Conservation (phyloP, 257 asterid species). For the Capsicum pubescens region DNA sequence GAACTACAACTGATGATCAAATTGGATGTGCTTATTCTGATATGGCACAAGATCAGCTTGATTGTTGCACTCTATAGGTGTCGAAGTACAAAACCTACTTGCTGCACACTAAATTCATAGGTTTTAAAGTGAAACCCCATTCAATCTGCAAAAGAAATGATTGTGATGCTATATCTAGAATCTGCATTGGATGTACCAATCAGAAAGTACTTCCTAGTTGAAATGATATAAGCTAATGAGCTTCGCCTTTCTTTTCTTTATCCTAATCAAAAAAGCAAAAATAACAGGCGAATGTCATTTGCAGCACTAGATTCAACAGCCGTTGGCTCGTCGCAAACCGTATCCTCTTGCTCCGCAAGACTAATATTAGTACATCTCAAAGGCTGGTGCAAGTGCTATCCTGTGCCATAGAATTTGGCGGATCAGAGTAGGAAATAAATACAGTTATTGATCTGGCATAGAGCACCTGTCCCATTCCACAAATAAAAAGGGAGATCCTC, state of each 20-base stretch:
- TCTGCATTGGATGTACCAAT: background rate
- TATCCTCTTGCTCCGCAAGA: background rate
- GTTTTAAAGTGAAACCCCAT: background rate
- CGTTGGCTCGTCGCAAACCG: background rate
- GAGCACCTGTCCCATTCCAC: background rate
- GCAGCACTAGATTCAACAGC: background rate
- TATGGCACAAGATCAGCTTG: background rate
- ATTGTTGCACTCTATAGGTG: background rate
- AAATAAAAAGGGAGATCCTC: background rate
- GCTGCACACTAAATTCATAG: slow-evolving; percentile 2
- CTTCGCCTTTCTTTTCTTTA: background rate
- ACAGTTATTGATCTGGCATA: background rate
- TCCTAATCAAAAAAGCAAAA: background rate
- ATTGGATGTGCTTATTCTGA: background rate
- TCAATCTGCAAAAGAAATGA: background rate
- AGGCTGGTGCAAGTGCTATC: slow-evolving; percentile 5
- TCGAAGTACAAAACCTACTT: background rate
- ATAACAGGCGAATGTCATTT: background rate
- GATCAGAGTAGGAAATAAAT: background rate
- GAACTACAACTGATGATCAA: background rate
- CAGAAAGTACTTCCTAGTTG: background rate
- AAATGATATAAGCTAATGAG: background rate
- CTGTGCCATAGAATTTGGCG: background rate
- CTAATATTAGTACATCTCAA: background rate
- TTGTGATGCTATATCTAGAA: background rate